Conservation (phyloP, 179 eudicot species). For the Sideroxylon spinosum region DNA sequence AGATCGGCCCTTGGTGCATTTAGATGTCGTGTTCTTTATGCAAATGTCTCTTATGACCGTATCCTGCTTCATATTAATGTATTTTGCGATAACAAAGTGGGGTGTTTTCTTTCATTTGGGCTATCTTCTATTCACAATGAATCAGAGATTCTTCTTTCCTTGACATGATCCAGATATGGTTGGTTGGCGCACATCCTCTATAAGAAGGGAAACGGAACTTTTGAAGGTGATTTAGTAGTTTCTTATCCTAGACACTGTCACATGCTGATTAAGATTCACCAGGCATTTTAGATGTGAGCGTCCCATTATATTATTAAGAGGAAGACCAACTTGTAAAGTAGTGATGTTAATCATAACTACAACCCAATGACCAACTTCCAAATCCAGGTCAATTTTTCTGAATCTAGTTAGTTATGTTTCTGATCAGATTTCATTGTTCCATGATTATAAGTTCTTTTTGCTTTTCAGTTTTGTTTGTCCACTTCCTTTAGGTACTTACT, state of each 20-base stretch:
- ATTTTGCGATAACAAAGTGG: neutral
- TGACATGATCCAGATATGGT: constrained; percentile 78
- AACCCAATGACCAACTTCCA: neutral
- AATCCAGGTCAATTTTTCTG: neutral
- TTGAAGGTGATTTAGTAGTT: constrained; percentile 54
- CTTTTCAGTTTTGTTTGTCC: neutral
- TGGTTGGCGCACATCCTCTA: constrained; percentile 97
- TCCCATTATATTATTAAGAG: neutral
- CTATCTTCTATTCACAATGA: neutral
- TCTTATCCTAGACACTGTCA: neutral
- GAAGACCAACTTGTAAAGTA: neutral
- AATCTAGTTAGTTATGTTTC: neutral
- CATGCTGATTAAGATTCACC: neutral
- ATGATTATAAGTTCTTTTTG: too few species aligned
- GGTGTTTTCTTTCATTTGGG: neutral
- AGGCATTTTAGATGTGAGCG: neutral
- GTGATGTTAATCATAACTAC: neutral
- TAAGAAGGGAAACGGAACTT: constrained; percentile 91
- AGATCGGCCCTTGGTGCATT: constrained; percentile 94
- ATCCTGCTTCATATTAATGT: constrained; percentile 46
- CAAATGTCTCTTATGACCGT: constrained; percentile 95
- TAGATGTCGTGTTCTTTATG: constrained; percentile 80
- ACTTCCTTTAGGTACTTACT: neutral
- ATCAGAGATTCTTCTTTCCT: constrained; percentile 27
- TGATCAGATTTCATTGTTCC: too few species aligned